Conservation (phyloP, 495 filamentous ascomycete species). For the Glarea lozoyensis region DNA sequence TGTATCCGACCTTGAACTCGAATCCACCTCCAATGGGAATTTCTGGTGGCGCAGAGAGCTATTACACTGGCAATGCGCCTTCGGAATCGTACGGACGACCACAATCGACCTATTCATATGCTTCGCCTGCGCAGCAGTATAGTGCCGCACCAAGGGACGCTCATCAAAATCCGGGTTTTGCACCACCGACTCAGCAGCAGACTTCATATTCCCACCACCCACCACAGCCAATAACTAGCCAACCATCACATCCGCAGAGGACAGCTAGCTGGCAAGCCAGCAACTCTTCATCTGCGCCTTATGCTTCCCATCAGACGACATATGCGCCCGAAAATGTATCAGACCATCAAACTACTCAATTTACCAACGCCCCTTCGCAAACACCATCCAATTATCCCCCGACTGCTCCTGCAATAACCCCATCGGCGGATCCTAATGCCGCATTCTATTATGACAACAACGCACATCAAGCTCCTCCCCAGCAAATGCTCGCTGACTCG, state of each 20-base stretch:
- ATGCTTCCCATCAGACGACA: conserved; percentile 24
- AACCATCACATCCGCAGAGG: conserved; percentile 26
- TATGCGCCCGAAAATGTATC: conserved; percentile 11
- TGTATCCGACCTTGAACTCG: conserved; percentile 59
- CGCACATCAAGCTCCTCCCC: conserved; percentile 6
- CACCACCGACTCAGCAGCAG: conserved; percentile 20
- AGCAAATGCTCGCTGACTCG: conserved; percentile 9
- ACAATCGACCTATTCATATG: conserved; percentile 23
- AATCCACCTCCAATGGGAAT: conserved; percentile 35
- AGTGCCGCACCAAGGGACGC: conserved; percentile 20
- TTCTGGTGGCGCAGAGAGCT: conserved; percentile 67
- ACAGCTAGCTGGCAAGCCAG: conserved; percentile 34
- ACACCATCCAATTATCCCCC: conserved; percentile 20
- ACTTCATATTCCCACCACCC: conserved; percentile 6
- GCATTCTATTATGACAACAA: conserved; percentile 38
- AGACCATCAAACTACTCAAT: conserved; percentile 6
- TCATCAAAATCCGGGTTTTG: conserved; percentile 12
- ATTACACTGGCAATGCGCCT: conserved; percentile 60
- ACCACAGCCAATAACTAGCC: conserved; percentile 13
- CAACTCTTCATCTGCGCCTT: conserved; percentile 23
- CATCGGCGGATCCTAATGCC: conserved; percentile 34
- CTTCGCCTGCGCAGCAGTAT: conserved; percentile 22
- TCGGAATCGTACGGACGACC: conserved; percentile 41
- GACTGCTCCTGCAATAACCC: conserved; percentile 23
- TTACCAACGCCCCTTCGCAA: conserved; percentile 23